Evolutionary conservation across 2,329 filamentous ascomycete species (phyloP).

Genomic region (Podosphaera xanthii): DNA sequence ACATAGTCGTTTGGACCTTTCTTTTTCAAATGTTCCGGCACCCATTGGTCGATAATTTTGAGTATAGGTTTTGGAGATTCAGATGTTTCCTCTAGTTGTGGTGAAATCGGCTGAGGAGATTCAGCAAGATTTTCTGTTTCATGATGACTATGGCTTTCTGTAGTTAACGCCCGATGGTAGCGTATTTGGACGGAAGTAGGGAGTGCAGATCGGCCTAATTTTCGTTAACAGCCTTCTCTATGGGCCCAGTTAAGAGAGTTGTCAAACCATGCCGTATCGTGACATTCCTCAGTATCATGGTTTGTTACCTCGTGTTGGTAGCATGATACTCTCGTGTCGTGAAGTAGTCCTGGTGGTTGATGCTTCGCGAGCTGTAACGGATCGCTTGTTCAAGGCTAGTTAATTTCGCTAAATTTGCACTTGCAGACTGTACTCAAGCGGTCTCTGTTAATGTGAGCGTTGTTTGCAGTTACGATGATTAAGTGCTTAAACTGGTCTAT

Average conservation of each 20-base stretch:
- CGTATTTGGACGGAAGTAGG: slow-evolving; percentile 20
- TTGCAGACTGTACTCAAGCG: too few relatives aligned
- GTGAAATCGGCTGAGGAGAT: too few relatives aligned
- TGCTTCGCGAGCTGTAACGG: too few relatives aligned
- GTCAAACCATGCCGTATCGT: slow-evolving; percentile 30
- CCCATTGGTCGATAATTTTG: slow-evolving; percentile 5
- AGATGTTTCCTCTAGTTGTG: too few relatives aligned
- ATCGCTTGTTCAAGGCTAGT: too few relatives aligned
- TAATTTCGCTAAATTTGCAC: too few relatives aligned
- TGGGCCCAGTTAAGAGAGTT: not conserved
- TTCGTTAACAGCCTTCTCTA: slow-evolving; percentile 7
- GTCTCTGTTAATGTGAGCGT: too few relatives aligned
- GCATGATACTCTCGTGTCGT: too few relatives aligned
- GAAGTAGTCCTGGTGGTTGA: too few relatives aligned
- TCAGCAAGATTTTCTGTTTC: not conserved
- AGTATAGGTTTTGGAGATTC: not conserved
- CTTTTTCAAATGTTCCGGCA: not conserved
- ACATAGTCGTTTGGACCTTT: not conserved
- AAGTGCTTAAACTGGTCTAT: too few relatives aligned
- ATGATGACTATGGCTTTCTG: slow-evolving; percentile 7
- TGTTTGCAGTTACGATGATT: too few relatives aligned
- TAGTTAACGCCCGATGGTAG: slow-evolving; percentile 19
- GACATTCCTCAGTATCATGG: slow-evolving; percentile 33
- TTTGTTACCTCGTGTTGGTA: slow-evolving; percentile 7
- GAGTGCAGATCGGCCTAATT: slow-evolving; percentile 29